A percentile compares a stretch with the other conserved stretches of the same genome.
Evolutionary conservation across 768 basidiomycete genomes (phyloP).

Genomic region (Lactifluus piperatus): DNA sequence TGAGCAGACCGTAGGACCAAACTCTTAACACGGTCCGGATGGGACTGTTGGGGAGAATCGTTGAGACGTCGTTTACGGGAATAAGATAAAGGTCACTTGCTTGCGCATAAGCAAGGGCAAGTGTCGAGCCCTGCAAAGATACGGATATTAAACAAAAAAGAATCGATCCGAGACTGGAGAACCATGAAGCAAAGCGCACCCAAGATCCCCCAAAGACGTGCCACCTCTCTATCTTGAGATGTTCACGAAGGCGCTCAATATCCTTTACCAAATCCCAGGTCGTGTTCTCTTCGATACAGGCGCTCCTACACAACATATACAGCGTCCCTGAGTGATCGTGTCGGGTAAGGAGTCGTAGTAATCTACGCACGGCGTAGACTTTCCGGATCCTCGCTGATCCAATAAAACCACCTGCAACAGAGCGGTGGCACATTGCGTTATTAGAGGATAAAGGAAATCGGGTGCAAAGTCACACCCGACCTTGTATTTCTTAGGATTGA

Average conservation of each 20-base stretch:
- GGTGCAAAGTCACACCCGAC: slow-evolving; percentile 28
- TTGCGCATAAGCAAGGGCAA: slow-evolving; percentile 81
- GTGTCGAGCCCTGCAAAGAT: slow-evolving; percentile 61
- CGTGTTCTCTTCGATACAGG: slow-evolving; percentile 78
- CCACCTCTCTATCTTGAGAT: slow-evolving; percentile 77
- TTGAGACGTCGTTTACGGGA: background rate
- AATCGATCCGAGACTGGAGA: background rate
- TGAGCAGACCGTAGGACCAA: slow-evolving; percentile 59
- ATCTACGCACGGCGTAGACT: slow-evolving; percentile 65
- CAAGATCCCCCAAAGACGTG: slow-evolving; percentile 93
- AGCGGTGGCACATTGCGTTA: background rate
- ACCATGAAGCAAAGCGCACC: slow-evolving; percentile 34
- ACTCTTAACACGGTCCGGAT: slow-evolving; percentile 73
- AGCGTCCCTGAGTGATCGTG: background rate
- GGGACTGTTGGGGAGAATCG: slow-evolving; percentile 36
- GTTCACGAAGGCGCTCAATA: slow-evolving; percentile 71
- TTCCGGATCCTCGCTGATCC: slow-evolving; percentile 86
- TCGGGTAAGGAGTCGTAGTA: background rate
- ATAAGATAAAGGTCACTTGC: slow-evolving; percentile 28
- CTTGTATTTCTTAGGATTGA: slow-evolving; percentile 81
- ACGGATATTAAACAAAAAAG: background rate
- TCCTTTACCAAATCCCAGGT: slow-evolving; percentile 93
- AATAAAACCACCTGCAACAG: slow-evolving; percentile 63
- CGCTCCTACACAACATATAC: slow-evolving; percentile 39
- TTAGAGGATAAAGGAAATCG: background rate